These are phyloP conservation scores for Artemisia argyi DNA, from an alignment of 129 eudicot species.

Conservation along the genomic window DNA sequence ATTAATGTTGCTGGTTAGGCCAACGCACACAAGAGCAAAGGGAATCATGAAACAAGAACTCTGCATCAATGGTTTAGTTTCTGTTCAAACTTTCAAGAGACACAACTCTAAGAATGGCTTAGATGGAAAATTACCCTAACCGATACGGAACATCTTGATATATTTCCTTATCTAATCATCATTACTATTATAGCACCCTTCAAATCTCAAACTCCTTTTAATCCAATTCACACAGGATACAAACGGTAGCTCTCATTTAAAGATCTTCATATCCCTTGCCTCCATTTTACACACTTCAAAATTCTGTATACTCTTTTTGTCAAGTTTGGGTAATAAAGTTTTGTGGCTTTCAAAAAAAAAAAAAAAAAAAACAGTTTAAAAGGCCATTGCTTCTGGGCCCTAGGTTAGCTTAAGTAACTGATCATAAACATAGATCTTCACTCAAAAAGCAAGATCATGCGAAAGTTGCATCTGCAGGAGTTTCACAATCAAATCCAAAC, in stretches of 20 bases:
- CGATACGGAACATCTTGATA: background rate
- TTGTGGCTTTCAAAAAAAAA: no score
- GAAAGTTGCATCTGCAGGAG: no score
- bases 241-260: conserved; percentile 1
- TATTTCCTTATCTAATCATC: background rate
- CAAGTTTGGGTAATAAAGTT: no score
- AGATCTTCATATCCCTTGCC: background rate
- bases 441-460: no score
- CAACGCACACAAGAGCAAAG: background rate
- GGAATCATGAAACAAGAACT: background rate
- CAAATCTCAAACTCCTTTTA: background rate
- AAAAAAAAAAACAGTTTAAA: no score
- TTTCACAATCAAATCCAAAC: no score
- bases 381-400: no score
- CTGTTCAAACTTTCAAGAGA: background rate
- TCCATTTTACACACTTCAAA: background rate
- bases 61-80: background rate
- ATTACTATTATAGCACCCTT: background rate
- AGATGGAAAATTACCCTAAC: background rate
- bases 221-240: background rate
- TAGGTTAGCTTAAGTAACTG: no score
- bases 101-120: background rate
- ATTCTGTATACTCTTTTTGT: background rate
- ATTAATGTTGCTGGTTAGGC: background rate
- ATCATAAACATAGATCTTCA: no score